Conservation (phyloP, 2,329 filamentous ascomycete species). For the Colletotrichum paranaense region DNA sequence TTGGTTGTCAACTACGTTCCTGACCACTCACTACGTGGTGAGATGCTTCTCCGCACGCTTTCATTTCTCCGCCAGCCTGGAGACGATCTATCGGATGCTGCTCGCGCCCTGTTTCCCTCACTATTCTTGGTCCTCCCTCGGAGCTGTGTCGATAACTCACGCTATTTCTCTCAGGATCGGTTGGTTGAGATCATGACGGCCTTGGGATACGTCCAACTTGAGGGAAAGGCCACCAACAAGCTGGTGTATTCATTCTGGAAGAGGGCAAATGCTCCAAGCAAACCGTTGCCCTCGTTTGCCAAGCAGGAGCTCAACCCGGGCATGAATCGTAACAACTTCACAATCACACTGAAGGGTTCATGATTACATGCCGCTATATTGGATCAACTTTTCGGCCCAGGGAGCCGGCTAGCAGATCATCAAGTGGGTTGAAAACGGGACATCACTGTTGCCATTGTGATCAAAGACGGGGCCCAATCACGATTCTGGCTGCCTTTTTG, state of each 20-base stretch:
- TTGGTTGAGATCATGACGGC: slow-evolving; percentile 79
- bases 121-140: slow-evolving; percentile 92
- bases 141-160: slow-evolving; percentile 88
- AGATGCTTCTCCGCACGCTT: slow-evolving; percentile 84
- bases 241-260: slow-evolving; percentile 92
- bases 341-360: slow-evolving; percentile 71
- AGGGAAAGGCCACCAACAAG: slow-evolving; percentile 82
- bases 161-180: slow-evolving; percentile 82
- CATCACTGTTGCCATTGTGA: not conserved
- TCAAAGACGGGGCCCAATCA: not conserved
- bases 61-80: slow-evolving; percentile 69
- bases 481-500: not conserved
- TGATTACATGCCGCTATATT: slow-evolving; percentile 36
- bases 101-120: slow-evolving; percentile 65
- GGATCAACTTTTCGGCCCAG: not conserved
- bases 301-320: slow-evolving; percentile 86
- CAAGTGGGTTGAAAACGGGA: not conserved
- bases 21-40: slow-evolving; percentile 77
- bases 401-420: not conserved
- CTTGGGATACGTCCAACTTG: slow-evolving; percentile 76
- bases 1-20: slow-evolving; percentile 96
- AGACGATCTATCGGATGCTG: slow-evolving; percentile 34
- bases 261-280: slow-evolving; percentile 45
- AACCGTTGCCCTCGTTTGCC: slow-evolving; percentile 56
- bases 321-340: slow-evolving; percentile 87